A percentile compares a stretch with the other conserved stretches of the same genome.
Conservation (phyloP, 345 rosid genomes). For the Carallia brachiata region DNA sequence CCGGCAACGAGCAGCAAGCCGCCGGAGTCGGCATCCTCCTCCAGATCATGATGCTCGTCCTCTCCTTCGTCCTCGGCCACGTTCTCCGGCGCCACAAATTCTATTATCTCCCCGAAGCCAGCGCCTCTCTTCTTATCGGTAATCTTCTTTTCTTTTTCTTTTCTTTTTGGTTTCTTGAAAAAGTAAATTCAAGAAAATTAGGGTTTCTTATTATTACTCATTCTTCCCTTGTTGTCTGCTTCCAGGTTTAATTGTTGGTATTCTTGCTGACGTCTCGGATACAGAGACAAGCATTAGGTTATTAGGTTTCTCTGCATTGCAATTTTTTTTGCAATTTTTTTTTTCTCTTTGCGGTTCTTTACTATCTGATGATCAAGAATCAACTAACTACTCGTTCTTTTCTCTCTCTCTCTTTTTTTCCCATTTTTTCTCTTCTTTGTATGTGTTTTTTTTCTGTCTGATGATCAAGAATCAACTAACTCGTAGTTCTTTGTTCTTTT, state of each 20-base stretch:
- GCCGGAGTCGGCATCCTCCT: conserved; percentile 98
- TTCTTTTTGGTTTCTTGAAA: not conserved
- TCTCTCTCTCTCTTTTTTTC: conserved; percentile 1
- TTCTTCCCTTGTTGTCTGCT: too few species aligned
- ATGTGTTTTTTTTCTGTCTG: too few species aligned
- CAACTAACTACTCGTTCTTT: conserved; percentile 6
- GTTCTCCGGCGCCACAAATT: conserved; percentile 95
- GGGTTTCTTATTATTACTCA: too few species aligned
- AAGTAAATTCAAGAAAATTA: too few species aligned
- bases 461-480: too few species aligned
- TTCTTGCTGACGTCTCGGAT: conserved; percentile 81
- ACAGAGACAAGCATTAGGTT: conserved; percentile 91
- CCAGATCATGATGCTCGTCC: conserved; percentile 99
- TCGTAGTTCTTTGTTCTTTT: too few species aligned
- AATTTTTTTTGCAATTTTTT: too few species aligned
- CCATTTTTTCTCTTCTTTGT: not conserved
- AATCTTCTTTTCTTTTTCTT: too few species aligned
- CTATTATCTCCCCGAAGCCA: conserved; percentile 97
- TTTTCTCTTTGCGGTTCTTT: too few species aligned
- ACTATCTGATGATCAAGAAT: too few species aligned
- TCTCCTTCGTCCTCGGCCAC: conserved; percentile 93
- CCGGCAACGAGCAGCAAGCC: conserved; percentile 95
- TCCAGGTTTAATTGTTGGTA: conserved; percentile 83
- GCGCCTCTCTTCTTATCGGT: conserved; percentile 98
- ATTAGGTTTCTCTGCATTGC: too few species aligned